Evolutionary conservation across 2,329 filamentous ascomycete species (phyloP), one percentile per base, ranked within the genome.

Genomic region (Botrytis elliptica): DNA sequence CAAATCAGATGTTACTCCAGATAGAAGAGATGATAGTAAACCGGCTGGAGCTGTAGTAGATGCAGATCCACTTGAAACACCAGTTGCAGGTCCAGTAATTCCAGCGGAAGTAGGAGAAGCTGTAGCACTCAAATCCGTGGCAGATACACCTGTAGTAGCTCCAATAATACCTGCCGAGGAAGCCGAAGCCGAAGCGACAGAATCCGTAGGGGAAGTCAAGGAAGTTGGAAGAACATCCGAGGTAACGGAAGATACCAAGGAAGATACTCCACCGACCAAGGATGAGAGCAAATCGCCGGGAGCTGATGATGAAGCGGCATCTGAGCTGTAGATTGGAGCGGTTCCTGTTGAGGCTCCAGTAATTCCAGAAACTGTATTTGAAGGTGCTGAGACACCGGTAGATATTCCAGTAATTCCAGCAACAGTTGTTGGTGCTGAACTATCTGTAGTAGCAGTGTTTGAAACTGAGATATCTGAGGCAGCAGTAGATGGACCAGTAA

Each of bases 211-310:
- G 25, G 46, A 68, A 55, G 16, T 38, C 40, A 25, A 20, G 25
- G 65, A 52, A 42, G 75, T 69, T 36, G 60, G 71, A 22, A 73
- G 55, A 57, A 73, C 42, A 63, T 69, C 72, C 20, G 73, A 73
- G 52, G 70, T 72, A n/a, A 40, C 49, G 7, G 59, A 70, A 46
- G 70, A 67, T 29, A 70, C 25, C 8, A 65, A 22, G 22, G 60
- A 65, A 2, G 52, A 42, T 12, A 46, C 49, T 6, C 52, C 69
- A 52, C 69, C 69, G 29, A 71, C 22, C 46, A 71, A 44, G 49
- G 69, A 64, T 52, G 69, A 55, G 36, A 72, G 60, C 20, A 72
- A n/a, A 20, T 67, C 44, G 20, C 44, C 44, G 3, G 70, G 59
- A 49, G 65, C 49, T n/a, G 49, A 29, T 42, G 71, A 70, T n/a